Base-by-base conservation (phyloP, 768 basidiomycete genomes). In the Podaxis pistillaris region DNA sequence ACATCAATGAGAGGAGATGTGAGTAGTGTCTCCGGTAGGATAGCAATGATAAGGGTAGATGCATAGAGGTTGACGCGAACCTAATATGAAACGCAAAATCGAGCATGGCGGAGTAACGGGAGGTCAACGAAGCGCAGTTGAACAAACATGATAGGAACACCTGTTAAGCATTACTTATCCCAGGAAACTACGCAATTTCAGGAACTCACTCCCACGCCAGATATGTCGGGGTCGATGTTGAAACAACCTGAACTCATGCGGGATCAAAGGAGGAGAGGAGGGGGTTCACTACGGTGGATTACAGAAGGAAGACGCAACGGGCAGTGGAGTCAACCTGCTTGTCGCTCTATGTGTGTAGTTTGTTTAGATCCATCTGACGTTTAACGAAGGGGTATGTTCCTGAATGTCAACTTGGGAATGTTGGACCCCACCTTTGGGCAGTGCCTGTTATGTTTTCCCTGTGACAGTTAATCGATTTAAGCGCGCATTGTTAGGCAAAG, bases 31-130 rank as follows among this genome's bases (percentile, higher is more conserved):
- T 64, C 54, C 3, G 65, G 65, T 22, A 66, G 59, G 5, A 58
- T n/a, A 13, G 65, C 52, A 22, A 66, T 13, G 22, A 66, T 63
- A 28, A 66, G 58, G 24, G 53, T 64, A 15, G 65, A 60, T 3
- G 63, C 62, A 38, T 66, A 66, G 55, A 66, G 52, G 51, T 66
- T 66, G 26, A 63, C 53, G 41, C 65, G 65, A 53, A 66, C 60
- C 65, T 66, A 30, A 33, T 6, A 8, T 7, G 30, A 7, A 17
- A 50, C 41, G 4, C 13, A 6, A 44, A 2, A 7, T 33, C 30
- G 12, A n/a, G 41, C n/a, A 44, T 5, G n/a, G n/a, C 15, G 6
- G 15, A 13, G 41, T 1, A 13, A 15, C 12, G 15, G 41, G n/a
- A n/a, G n/a, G 12, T 44, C 41, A 44, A 15, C 15, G 30, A 44